Evolutionary conservation across 2,329 filamentous ascomycete species (phyloP), one percentile per base, ranked within the genome.

Genomic region (Monascus ruber): DNA sequence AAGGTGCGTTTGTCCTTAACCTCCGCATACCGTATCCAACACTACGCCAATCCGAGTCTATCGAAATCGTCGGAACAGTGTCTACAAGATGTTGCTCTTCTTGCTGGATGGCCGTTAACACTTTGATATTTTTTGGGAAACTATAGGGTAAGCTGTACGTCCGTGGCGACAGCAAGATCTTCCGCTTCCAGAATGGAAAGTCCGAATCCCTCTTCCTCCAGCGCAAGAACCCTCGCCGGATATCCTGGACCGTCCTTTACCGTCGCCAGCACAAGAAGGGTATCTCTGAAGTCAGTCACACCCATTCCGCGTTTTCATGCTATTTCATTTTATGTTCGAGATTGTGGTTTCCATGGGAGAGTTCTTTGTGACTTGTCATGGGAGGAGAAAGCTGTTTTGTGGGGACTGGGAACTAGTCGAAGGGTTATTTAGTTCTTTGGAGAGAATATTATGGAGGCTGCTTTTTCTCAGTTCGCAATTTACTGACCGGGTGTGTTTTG

Each of bases 131-230:
- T 47, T 56, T 57, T 58, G 52, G 40, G 39, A 49, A 44, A 42
- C 50, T 62, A 65, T 68, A 96, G 91, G 91, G 91, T 77, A 96
- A 96, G 79, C 84, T 98, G 76, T 98, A 89, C 77, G 77, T 98
- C 79, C 87, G 91, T 73, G 88, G 89, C 68, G 91, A 98, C 80
- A 94, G 85, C 87, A 98, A 96, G 80, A 81, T 96, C 79, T 98
- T 98, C 85, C 88, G 91, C 69, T 98, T 98, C 85, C 87, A 94
- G 75, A 95, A 94, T 75, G 87, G 91, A 77, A 98, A 98, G 78
- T 89, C 86, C 73, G 91, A 98, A 77, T 94, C 87, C 57, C 85
- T 98, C 58, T 98, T 98, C 82, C 85, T 96, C 60, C 91, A 98
- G 81, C 89, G 91, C 79, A 98, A 98, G 86, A 98, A 98, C 82